phyloP scores from a whole-genome alignment of 2,329 filamentous ascomycete species.

The Monosporascus sp. region DNA sequence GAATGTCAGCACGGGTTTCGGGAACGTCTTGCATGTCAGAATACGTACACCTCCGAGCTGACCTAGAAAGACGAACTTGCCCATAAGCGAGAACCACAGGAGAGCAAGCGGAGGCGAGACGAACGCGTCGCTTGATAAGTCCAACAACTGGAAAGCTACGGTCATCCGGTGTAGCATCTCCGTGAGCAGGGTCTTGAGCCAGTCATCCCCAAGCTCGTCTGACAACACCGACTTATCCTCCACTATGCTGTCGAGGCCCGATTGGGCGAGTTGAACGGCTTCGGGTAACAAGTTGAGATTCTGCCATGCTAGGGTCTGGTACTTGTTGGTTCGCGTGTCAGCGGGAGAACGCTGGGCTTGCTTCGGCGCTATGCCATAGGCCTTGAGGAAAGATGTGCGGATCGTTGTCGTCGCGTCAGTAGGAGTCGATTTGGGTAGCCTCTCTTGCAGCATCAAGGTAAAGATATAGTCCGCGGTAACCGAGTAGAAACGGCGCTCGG shows the following conservation, averaged over 20 bases:
- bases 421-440: slow-evolving; percentile 16
- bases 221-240: slow-evolving; percentile 37
- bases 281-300: slow-evolving; percentile 43
- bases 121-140: slow-evolving; percentile 49
- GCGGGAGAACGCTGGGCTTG: slow-evolving; percentile 17
- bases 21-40: neutral
- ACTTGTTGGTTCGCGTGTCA: slow-evolving; percentile 31
- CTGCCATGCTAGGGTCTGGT: slow-evolving; percentile 39
- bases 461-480: slow-evolving; percentile 56
- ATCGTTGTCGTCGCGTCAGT: slow-evolving; percentile 23
- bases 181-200: slow-evolving; percentile 35
- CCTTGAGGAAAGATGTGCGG: slow-evolving; percentile 24
- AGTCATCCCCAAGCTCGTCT: slow-evolving; percentile 20
- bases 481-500: slow-evolving; percentile 63
- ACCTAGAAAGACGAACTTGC: slow-evolving; percentile 64
- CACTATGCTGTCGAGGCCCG: slow-evolving; percentile 43
- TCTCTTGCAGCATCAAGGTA: slow-evolving; percentile 42
- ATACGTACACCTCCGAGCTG: slow-evolving; percentile 50
- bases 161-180: slow-evolving; percentile 72
- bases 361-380: slow-evolving; percentile 27
- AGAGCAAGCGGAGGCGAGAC: slow-evolving; percentile 54
- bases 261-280: slow-evolving; percentile 44
- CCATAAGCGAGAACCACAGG: slow-evolving; percentile 72
- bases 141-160: slow-evolving; percentile 65
- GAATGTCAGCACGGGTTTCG: slow-evolving; percentile 30